Conservation (phyloP, 139 green algal genomes). For the Penium margaritaceum region DNA sequence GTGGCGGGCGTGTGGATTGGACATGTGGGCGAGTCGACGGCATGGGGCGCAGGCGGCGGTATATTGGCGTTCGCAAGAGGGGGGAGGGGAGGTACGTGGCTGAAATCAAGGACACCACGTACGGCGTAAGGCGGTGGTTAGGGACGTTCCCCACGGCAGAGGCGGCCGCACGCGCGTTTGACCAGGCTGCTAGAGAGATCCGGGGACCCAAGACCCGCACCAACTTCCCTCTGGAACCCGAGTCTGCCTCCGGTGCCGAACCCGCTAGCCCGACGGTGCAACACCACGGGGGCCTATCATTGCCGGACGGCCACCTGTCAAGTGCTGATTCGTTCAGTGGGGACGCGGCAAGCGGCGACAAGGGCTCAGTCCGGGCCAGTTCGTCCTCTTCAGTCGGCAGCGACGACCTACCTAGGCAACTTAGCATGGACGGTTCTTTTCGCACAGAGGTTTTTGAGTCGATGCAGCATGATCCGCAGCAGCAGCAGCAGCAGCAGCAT, state of each 20-base stretch:
- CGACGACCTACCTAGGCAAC: neutral
- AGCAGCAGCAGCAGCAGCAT: too few relatives aligned
- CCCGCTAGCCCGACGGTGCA: neutral
- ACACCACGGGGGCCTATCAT: neutral
- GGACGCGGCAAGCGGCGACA: neutral
- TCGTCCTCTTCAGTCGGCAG: neutral
- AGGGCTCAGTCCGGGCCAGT: neutral
- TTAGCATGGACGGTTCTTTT: too few relatives aligned
- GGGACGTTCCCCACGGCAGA: constrained; percentile 16
- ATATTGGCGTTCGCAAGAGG: constrained; percentile 6
- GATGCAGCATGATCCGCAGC: too few relatives aligned
- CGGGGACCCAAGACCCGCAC: neutral
- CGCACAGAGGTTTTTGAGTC: too few relatives aligned
- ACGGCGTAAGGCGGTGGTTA: constrained; percentile 10
- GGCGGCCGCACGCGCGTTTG: constrained; percentile 5
- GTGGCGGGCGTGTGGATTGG: too few relatives aligned
- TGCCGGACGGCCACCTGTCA: neutral
- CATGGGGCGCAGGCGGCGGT: too few relatives aligned
- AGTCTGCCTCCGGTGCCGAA: neutral
- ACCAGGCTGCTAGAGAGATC: constrained; percentile 5
- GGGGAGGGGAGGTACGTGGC: constrained; percentile 3
- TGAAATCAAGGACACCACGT: constrained; percentile 20
- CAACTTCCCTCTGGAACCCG: neutral
- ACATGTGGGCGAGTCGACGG: too few relatives aligned
- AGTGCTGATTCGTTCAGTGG: too few relatives aligned